Percentiles rank a stretch among this genome's conserved stretches.
These are phyloP conservation scores for Taiwanofungus camphoratus DNA, from an alignment of 1,284 basidiomycete genomes.

Conservation along the genomic window DNA sequence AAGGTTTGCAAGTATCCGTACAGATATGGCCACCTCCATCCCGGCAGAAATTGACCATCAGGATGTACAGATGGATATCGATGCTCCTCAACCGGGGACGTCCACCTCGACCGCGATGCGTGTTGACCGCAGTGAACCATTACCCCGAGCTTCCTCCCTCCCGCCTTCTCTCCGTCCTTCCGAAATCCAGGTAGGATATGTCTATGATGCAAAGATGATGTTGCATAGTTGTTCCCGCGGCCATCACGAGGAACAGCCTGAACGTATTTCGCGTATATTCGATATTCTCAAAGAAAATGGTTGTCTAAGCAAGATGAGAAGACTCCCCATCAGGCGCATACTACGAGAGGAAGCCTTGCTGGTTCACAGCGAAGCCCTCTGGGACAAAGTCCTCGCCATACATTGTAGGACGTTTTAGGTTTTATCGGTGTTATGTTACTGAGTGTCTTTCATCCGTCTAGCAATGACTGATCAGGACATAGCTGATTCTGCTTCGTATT, in stretches of 20 bases:
- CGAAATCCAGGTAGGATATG: conserved; percentile 60
- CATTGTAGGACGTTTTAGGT: conserved; percentile 47
- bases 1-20: no score
- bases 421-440: not conserved
- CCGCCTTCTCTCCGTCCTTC: conserved; percentile 13
- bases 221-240: conserved; percentile 61
- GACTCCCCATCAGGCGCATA: conserved; percentile 72
- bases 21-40: no score
- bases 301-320: conserved; percentile 72
- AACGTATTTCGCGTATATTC: conserved; percentile 81
- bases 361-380: conserved; percentile 87
- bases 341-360: conserved; percentile 76
- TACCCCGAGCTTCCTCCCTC: conserved; percentile 16
- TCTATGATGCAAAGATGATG: conserved; percentile 88
- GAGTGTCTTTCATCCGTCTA: conserved; percentile 26
- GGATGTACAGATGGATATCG: conserved; percentile 3
- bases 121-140: not conserved
- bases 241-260: conserved; percentile 92
- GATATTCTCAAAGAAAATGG: conserved; percentile 54
- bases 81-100: not conserved
- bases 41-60: no score
- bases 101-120: conserved; percentile 1
- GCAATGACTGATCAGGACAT: conserved; percentile 72
- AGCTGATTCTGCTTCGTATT: conserved; percentile 69
- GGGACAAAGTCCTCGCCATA: conserved; percentile 83